phyloP scores from a whole-genome alignment of 371 early-diverging fungal genomes.

The Syncephalastrum racemosum region DNA sequence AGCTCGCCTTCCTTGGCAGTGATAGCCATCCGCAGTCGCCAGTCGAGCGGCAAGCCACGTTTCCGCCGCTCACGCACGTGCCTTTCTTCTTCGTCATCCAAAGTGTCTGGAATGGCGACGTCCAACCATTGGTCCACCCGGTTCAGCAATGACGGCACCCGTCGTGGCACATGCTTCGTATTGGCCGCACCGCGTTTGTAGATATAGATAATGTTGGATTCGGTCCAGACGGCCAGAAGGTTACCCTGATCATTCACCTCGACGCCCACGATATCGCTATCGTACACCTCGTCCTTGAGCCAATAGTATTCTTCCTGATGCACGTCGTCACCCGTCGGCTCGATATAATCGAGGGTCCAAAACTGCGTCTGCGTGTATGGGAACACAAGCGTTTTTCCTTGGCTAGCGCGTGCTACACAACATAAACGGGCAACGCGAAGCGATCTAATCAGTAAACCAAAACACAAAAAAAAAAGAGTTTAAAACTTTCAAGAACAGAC shows the following conservation, averaged over 20 bases:
- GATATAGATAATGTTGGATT: slow-evolving; percentile 26
- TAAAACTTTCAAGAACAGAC: no score
- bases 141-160: slow-evolving; percentile 11
- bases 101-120: slow-evolving; percentile 11
- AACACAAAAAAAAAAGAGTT: no score
- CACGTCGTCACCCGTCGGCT: no score
- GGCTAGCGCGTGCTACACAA: no score
- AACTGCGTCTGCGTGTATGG: no score
- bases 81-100: slow-evolving; percentile 1
- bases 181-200: slow-evolving; percentile 19
- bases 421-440: no score
- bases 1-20: slow-evolving; percentile 13
- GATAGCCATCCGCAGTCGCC: slow-evolving; percentile 20
- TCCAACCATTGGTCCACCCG: slow-evolving; percentile 17
- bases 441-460: no score
- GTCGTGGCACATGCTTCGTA: slow-evolving; percentile 7
- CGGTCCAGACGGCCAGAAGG: slow-evolving; percentile 40
- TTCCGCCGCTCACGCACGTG: background rate
- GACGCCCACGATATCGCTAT: slow-evolving; percentile 30
- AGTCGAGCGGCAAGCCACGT: slow-evolving; percentile 9
- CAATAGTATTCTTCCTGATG: no score
- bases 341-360: no score
- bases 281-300: slow-evolving; percentile 5
- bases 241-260: slow-evolving; percentile 27
- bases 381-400: no score